phyloP scores from a whole-genome alignment of 768 basidiomycete genomes.

The Coprinopsis strossmayeri region DNA sequence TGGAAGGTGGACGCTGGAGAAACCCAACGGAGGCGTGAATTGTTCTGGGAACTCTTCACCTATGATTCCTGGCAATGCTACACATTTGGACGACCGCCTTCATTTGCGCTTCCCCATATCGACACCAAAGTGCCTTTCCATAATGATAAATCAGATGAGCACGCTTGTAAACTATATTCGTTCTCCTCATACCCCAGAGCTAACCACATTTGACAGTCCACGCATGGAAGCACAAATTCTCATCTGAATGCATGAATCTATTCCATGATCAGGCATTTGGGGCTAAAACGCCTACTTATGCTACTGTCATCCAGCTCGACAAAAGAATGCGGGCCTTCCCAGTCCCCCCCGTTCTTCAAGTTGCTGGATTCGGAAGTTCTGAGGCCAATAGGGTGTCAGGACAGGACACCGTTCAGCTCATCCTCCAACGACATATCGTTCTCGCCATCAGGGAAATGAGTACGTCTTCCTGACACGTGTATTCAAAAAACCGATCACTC shows the following conservation, averaged over 20 bases:
- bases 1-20: conserved; percentile 57
- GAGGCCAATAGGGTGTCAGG: conserved; percentile 26
- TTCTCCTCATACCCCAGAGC: no score
- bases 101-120: conserved; percentile 59
- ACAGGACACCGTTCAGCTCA: conserved; percentile 42
- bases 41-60: conserved; percentile 63
- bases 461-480: conserved; percentile 26
- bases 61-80: conserved; percentile 55
- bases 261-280: conserved; percentile 70
- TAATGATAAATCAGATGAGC: conserved; percentile 45
- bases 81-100: conserved; percentile 66
- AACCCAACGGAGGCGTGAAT: conserved; percentile 54
- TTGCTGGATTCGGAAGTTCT: conserved; percentile 58
- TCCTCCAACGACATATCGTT: conserved; percentile 60
- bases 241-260: conserved; percentile 61
- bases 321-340: conserved; percentile 63
- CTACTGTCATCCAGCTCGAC: conserved; percentile 61
- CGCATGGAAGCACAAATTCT: conserved; percentile 65
- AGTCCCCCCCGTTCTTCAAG: conserved; percentile 58
- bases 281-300: conserved; percentile 61
- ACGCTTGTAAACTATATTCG: conserved; percentile 57
- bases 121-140: conserved; percentile 57
- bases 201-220: no score
- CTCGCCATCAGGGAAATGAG: conserved; percentile 66
- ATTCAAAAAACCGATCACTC: conserved; percentile 3